Conservation (phyloP, 1,284 basidiomycete genomes). For the Amylostereum areolatum region DNA sequence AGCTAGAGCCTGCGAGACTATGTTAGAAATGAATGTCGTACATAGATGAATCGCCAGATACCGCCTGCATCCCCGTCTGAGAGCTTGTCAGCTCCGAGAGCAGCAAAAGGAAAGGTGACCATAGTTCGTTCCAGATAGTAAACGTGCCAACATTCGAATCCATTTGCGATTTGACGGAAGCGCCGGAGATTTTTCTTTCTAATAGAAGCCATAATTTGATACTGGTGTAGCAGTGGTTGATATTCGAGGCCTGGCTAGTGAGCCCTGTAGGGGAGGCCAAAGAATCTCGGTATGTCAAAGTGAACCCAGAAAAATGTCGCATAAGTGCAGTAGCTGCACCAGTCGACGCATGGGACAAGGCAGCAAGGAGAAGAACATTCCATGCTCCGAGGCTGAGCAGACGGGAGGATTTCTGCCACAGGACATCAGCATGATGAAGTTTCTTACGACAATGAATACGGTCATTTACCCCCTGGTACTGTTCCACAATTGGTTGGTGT, state of each 20-base stretch:
- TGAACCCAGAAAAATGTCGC: conserved; percentile 43
- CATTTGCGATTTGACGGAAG: neutral
- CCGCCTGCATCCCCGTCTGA: conserved; percentile 39
- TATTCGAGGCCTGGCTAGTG: conserved; percentile 34
- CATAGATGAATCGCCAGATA: conserved; percentile 17
- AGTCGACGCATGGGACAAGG: conserved; percentile 36
- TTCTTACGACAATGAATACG: conserved; percentile 1
- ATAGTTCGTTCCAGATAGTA: conserved; percentile 66
- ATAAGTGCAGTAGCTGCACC: conserved; percentile 39
- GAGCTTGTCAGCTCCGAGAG: conserved; percentile 42
- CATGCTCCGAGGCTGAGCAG: conserved; percentile 47
- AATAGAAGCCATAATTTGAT: conserved; percentile 67
- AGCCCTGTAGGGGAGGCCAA: conserved; percentile 19
- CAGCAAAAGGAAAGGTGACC: conserved; percentile 59
- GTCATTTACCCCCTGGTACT: conserved; percentile 25
- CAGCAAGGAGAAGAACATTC: conserved; percentile 55
- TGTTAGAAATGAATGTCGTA: neutral
- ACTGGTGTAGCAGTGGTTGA: conserved; percentile 61
- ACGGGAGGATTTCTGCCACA: conserved; percentile 31
- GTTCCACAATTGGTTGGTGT: conserved; percentile 23
- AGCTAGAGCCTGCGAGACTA: conserved; percentile 42
- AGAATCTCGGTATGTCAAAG: conserved; percentile 36
- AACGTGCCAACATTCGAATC: conserved; percentile 31
- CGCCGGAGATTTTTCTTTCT: conserved; percentile 15
- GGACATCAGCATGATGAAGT: neutral